A percentile compares a stretch with the other conserved stretches of the same genome.
Conservation (phyloP, 2,329 filamentous ascomycete genomes). For the Fusarium coffeatum region DNA sequence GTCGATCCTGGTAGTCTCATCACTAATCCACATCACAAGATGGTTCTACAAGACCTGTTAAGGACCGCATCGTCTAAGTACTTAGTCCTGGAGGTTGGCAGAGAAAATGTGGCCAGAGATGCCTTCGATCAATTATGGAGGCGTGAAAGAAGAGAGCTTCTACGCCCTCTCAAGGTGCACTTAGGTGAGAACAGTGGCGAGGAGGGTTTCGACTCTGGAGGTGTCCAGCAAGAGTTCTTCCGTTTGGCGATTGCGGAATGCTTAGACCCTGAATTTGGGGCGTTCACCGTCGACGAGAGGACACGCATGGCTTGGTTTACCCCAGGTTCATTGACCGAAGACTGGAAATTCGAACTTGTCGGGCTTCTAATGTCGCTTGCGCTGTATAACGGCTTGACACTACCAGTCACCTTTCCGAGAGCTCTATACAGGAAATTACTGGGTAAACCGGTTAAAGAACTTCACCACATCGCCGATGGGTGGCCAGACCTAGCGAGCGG, state of each 20-base stretch:
- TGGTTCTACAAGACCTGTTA: conserved; percentile 71
- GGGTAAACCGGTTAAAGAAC: conserved; percentile 72
- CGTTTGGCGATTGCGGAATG: conserved; percentile 83
- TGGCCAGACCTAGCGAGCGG: conserved; percentile 87
- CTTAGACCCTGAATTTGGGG: conserved; percentile 79
- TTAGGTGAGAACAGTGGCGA: conserved; percentile 86
- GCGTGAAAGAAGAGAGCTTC: conserved; percentile 81
- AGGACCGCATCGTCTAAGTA: conserved; percentile 76
- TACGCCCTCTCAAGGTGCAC: conserved; percentile 88
- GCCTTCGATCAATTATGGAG: conserved; percentile 91
- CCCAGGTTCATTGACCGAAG: conserved; percentile 81
- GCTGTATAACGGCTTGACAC: conserved; percentile 90
- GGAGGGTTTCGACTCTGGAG: conserved; percentile 91
- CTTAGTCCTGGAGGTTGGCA: conserved; percentile 75
- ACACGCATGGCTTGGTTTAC: conserved; percentile 91
- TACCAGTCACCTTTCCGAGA: conserved; percentile 89
- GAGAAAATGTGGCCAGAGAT: conserved; percentile 76
- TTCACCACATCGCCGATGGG: conserved; percentile 84
- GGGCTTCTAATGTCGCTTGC: conserved; percentile 90
- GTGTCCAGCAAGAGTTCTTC: conserved; percentile 97
- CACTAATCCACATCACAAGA: conserved; percentile 67
- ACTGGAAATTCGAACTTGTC: conserved; percentile 91
- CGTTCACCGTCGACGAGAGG: conserved; percentile 81
- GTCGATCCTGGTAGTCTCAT: conserved; percentile 66
- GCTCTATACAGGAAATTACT: conserved; percentile 86